Conservation (phyloP, 306 rosid genomes). For the Lagenaria siceraria region DNA sequence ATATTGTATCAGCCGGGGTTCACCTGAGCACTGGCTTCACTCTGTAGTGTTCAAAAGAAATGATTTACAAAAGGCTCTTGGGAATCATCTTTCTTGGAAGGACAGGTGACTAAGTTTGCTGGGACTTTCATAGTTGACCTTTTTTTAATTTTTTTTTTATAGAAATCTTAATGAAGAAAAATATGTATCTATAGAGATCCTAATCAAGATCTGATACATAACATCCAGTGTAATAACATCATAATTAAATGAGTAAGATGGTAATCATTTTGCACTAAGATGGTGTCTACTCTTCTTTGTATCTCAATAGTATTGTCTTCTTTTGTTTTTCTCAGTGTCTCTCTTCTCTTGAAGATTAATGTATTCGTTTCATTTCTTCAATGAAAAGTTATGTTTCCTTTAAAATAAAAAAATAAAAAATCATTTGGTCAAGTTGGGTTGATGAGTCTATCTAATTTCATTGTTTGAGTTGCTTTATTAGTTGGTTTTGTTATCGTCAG, state of each 20-base stretch:
- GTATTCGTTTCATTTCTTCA: too few relatives aligned
- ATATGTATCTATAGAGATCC: neutral
- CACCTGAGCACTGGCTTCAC: conserved; percentile 81
- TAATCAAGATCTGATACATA: conserved; percentile 8
- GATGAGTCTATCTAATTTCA: neutral
- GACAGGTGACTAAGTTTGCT: conserved; percentile 50
- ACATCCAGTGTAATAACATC: conserved; percentile 1
- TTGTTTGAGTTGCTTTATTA: neutral
- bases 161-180: too few relatives aligned
- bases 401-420: too few relatives aligned
- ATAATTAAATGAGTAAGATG: neutral
- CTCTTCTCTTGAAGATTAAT: too few relatives aligned
- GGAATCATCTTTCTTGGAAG: conserved; percentile 93
- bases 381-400: too few relatives aligned
- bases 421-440: too few relatives aligned
- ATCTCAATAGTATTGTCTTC: too few relatives aligned
- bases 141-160: neutral
- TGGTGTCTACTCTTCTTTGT: neutral
- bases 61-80: conserved; percentile 88
- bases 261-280: neutral
- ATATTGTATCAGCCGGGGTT: conserved; percentile 45
- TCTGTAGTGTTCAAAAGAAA: conserved; percentile 51
- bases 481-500: neutral
- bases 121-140: neutral
- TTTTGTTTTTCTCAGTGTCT: too few relatives aligned